Base-by-base conservation (phyloP, 768 basidiomycete genomes). In the Cyclocybe aegerita region DNA sequence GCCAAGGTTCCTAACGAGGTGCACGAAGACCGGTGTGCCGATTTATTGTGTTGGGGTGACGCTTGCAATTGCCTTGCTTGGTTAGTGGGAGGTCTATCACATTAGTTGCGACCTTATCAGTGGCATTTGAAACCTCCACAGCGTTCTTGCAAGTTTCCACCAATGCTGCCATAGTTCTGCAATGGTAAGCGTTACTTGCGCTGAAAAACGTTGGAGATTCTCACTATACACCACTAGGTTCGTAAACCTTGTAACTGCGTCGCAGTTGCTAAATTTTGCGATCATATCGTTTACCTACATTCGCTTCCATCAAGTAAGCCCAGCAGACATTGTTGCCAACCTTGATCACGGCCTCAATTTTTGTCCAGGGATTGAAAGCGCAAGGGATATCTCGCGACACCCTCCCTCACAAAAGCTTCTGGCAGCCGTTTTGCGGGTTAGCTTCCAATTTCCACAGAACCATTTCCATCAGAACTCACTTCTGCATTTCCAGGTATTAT, bases 1-100 rank as follows among this genome's bases (percentile, higher is more conserved):
- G 11, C 85, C 85, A 0, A 67, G 57, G 32, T 58, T 80, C 52
- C 73, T 88, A 59, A 71, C 73, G 33, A 71, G 69, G 36, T 81
- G 84, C 59, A 82, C 78, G 39, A 65, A 67, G 37, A 68, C 65
- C 49, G 85, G 85, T 29, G 80, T 85, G 8, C 86, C 86, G 0
- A 64, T 83, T 12, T 82, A 70, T 56, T 79, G 79, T 30, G 77
- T 84, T 9, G 63, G 65, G 2, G 57, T 76, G 3, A 72, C 77
- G 2, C 65, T 79, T 39, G 65, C 57, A 11, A 60, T 78, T 45
- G 59, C 76, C 4, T 54, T 71, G 15, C 54, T 74, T 14, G 62
- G 74, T 77, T 38, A 48, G 71, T 55, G 4, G n/a, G 37, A 11
- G 32, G 9, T 7, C 4, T 60, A 16, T 29, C 11, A 4, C 15